phyloP scores from a whole-genome alignment of 176 grass and related monocot genomes.

The sorghum (Sorghum bicolor) region Sorghum_bicolor_NCBIv3 NC_012871.2:75825501-75826000 shows the following conservation, averaged over 20 bases:
- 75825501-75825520: too few species aligned
- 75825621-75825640: background rate
- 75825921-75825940: conserved; percentile 56
- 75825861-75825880: background rate
- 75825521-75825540: too few species aligned
- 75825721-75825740: background rate
- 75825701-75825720: background rate
- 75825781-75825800: conserved; percentile 5
- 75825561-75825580: too few species aligned
- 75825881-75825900: background rate
- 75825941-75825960: conserved; percentile 87
- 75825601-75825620: background rate
- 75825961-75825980: conserved; percentile 52
- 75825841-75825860: conserved; percentile 12
- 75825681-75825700: too few species aligned
- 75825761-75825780: background rate
- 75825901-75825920: conserved; percentile 24
- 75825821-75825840: conserved; percentile 33
- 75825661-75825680: background rate
- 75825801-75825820: conserved; percentile 28
- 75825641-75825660: background rate
- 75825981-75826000: background rate
- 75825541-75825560: too few species aligned
- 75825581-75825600: too few species aligned
- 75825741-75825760: background rate